phyloP scores from a whole-genome alignment of 495 filamentous ascomycete genomes.

The Cladorrhinum samala region DNA sequence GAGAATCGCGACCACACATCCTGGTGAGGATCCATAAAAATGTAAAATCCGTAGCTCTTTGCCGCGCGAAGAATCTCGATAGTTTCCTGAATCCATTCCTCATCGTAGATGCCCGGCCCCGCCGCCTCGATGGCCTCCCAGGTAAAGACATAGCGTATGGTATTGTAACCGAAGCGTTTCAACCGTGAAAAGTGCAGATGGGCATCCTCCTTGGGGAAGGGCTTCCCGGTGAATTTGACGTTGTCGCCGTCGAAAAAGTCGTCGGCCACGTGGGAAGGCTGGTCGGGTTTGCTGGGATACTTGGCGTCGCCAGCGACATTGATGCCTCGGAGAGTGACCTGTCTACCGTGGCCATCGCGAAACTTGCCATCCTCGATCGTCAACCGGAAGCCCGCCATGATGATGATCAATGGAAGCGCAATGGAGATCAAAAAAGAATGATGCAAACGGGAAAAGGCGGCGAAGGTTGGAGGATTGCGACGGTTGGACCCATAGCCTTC shows the following conservation, averaged over 20 bases:
- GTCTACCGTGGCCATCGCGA: conserved; percentile 51
- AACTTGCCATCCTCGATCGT: conserved; percentile 79
- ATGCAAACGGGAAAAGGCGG: too few species aligned
- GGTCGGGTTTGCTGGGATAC: conserved; percentile 65
- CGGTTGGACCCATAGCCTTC: too few species aligned
- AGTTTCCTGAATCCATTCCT: conserved; percentile 88
- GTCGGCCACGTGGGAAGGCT: conserved; percentile 70
- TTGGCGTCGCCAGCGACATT: conserved; percentile 62
- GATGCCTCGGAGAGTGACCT: conserved; percentile 56
- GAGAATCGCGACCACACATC: conserved; percentile 96
- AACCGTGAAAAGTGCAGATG: conserved; percentile 82
- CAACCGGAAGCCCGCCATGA: conserved; percentile 50
- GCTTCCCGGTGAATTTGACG: conserved; percentile 81
- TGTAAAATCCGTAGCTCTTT: conserved; percentile 84
- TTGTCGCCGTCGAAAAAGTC: conserved; percentile 89
- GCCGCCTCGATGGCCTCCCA: conserved; percentile 98
- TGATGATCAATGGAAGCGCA: background rate
- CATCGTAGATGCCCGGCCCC: conserved; percentile 90
- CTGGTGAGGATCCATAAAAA: conserved; percentile 98
- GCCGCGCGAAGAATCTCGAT: conserved; percentile 76
- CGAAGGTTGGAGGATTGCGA: too few species aligned
- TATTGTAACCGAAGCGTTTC: conserved; percentile 87
- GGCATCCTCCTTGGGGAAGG: conserved; percentile 77
- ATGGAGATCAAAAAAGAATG: background rate
- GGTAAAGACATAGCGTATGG: conserved; percentile 91